These are phyloP conservation scores for Alternaria sp. DNA, from an alignment of 2,329 filamentous ascomycete genomes.

Conservation along the genomic window DNA sequence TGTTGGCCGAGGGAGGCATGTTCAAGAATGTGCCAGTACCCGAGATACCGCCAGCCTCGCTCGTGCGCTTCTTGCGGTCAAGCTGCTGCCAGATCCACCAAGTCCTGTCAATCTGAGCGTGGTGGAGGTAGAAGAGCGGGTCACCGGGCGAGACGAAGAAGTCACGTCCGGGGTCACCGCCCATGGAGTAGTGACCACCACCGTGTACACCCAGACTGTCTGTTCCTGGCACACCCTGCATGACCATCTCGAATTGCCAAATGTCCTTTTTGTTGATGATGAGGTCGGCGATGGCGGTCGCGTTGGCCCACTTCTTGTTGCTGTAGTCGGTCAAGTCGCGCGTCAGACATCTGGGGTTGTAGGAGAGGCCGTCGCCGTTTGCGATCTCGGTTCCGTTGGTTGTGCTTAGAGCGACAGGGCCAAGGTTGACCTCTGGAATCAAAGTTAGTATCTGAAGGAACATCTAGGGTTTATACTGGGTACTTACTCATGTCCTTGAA, in stretches of 20 bases:
- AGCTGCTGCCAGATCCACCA: slow-evolving; percentile 52
- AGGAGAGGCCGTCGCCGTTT: slow-evolving; percentile 21
- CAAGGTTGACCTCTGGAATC: slow-evolving; percentile 19
- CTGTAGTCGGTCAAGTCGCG: slow-evolving; percentile 30
- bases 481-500: slow-evolving; percentile 52
- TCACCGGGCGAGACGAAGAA: slow-evolving; percentile 37
- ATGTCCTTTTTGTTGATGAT: slow-evolving; percentile 32
- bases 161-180: slow-evolving; percentile 49
- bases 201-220: slow-evolving; percentile 39
- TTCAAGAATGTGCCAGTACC: slow-evolving; percentile 57
- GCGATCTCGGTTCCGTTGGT: slow-evolving; percentile 34
- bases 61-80: slow-evolving; percentile 45
- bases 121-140: slow-evolving; percentile 56
- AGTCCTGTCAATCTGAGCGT: slow-evolving; percentile 52
- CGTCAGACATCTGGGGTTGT: slow-evolving; percentile 36
- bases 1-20: slow-evolving; percentile 50
- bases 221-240: slow-evolving; percentile 37
- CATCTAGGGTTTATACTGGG: rapidly evolving
- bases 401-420: slow-evolving; percentile 17
- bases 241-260: slow-evolving; percentile 37
- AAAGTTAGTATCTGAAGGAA: not conserved
- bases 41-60: slow-evolving; percentile 38
- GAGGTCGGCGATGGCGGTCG: slow-evolving; percentile 26
- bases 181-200: slow-evolving; percentile 53
- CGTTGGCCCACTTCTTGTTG: slow-evolving; percentile 32